A percentile compares a stretch with the other conserved stretches of the same genome.
phyloP scores from a whole-genome alignment of 2,329 filamentous ascomycete species.

The Ascocoryne sarcoides region DNA sequence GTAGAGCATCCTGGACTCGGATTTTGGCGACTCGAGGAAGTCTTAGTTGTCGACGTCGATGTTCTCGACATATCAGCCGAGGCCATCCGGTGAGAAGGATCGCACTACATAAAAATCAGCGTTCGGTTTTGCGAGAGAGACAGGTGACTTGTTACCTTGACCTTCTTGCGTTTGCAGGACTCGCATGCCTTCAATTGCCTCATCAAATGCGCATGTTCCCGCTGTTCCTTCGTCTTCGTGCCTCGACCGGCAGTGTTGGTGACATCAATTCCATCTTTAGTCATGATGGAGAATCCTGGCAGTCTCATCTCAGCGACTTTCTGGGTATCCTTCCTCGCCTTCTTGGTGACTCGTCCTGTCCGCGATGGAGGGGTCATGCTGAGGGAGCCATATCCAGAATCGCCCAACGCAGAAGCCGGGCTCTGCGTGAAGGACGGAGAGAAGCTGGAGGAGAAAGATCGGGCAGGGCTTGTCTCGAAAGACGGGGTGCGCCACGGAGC shows the following conservation, averaged over 20 bases:
- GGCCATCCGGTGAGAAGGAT: slow-evolving; percentile 24
- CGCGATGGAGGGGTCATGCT: slow-evolving; percentile 18
- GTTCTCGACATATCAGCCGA: slow-evolving; percentile 18
- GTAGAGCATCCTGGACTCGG: slow-evolving; percentile 11
- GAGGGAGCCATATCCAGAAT: slow-evolving; percentile 21
- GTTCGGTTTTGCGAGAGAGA: not conserved
- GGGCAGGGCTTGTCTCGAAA: slow-evolving; percentile 25
- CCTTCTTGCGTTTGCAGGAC: slow-evolving; percentile 53
- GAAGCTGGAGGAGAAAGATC: slow-evolving; percentile 47
- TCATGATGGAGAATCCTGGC: slow-evolving; percentile 60
- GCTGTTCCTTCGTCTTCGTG: slow-evolving; percentile 59
- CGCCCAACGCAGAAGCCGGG: slow-evolving; percentile 35
- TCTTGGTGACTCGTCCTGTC: slow-evolving; percentile 20
- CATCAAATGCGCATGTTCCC: slow-evolving; percentile 58
- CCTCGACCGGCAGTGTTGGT: slow-evolving; percentile 54
- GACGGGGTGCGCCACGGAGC: slow-evolving; percentile 34
- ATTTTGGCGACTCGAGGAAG: slow-evolving; percentile 11
- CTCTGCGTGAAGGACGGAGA: slow-evolving; percentile 32
- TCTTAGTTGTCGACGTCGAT: slow-evolving; percentile 14
- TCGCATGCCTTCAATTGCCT: slow-evolving; percentile 60
- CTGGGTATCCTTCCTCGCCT: slow-evolving; percentile 22
- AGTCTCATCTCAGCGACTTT: slow-evolving; percentile 28
- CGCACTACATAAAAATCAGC: slow-evolving; percentile 20
- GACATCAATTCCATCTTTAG: slow-evolving; percentile 52
- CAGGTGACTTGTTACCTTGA: slow-evolving; percentile 30